Evolutionary conservation across 2,329 filamentous ascomycete genomes (phyloP), one percentile per base, ranked within the genome.

Genomic region (Acrocalymma vagum): DNA sequence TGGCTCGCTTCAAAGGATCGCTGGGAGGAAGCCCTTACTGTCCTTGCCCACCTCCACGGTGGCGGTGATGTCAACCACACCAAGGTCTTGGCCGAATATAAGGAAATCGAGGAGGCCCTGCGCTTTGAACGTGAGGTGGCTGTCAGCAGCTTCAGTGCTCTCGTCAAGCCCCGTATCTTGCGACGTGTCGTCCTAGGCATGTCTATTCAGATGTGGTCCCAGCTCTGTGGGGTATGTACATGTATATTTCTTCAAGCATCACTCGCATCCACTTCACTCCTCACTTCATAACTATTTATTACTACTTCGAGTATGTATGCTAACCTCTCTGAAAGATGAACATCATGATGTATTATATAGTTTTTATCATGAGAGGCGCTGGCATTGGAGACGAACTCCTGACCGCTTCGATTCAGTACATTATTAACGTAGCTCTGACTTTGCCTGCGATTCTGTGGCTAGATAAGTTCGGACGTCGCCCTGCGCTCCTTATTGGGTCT

Each of bases 1-100:
- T 90, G 86, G 86, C 73, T 90, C 5, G 86, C 87, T 5, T 78
- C 78, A 11, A 79, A 85, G 53, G 85, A 85, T 48, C 78, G 82
- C 1, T 86, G 85, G 76, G 84, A 88, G 18, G 80, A 88, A 58
- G 82, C 82, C 72, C 83, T 78, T 27, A 58, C 71, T 13, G 67
- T 77, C 6, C 66, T 73, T 4, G 83, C 82, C 0, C 60, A 72
- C 15, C 71, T 87, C 1, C 84, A 87, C 51, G 83, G 79, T 4
- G 63, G 70, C 1, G 83, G 83, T 3, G 75, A 85, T 42, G 45
- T 72, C 3, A 76, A 78, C 38, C 74, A 85, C 44, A 77, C 81
- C 9, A 79, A 79, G 51, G 84, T 87, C 3, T 70, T 85, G 0
- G 83, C 83, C 0, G 79, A 87, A 66, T 84, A 81, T 52, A 75